Conservation (phyloP, 106 monocot genomes). For the Dactylorhiza incarnata region DNA sequence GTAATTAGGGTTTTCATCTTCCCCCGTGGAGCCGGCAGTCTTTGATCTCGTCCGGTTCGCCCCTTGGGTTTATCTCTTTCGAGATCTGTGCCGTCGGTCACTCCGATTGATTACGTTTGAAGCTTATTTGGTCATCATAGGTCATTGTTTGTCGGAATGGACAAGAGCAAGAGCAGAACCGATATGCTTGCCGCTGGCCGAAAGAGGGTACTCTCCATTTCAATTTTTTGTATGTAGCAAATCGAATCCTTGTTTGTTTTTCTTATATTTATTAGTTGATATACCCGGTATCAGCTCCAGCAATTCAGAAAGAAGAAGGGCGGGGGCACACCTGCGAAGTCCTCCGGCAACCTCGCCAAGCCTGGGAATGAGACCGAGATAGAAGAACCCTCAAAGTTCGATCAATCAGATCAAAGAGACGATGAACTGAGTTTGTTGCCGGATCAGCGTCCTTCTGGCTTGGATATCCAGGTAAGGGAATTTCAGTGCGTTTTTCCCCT, state of each 20-base stretch:
- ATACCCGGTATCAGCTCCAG: slow-evolving; percentile 44
- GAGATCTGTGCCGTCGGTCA: not conserved
- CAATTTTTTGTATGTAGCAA: not conserved
- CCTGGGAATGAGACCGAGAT: slow-evolving; percentile 16
- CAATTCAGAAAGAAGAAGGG: slow-evolving; percentile 92
- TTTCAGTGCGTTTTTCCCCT: not conserved
- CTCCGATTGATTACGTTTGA: slow-evolving; percentile 4
- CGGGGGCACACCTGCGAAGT: slow-evolving; percentile 29
- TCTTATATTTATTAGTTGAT: not conserved
- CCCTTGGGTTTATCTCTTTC: not conserved
- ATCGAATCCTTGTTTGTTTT: not conserved
- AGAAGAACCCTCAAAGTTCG: not conserved
- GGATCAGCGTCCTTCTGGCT: slow-evolving; percentile 8
- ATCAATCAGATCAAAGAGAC: not conserved
- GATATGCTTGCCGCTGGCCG: slow-evolving; percentile 89
- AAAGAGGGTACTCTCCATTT: slow-evolving; percentile 53
- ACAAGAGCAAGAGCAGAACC: slow-evolving; percentile 58
- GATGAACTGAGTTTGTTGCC: not conserved
- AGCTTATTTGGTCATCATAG: not conserved
- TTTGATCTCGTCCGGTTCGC: not conserved
- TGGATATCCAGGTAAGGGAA: slow-evolving; percentile 25
- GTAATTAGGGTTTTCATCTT: not conserved
- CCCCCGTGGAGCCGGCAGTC: not conserved
- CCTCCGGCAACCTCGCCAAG: slow-evolving; percentile 19
- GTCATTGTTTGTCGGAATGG: slow-evolving; percentile 27